These are phyloP conservation scores for Solanum ossicruentum DNA, from an alignment of 257 asterid genomes.

Conservation along the genomic window DNA sequence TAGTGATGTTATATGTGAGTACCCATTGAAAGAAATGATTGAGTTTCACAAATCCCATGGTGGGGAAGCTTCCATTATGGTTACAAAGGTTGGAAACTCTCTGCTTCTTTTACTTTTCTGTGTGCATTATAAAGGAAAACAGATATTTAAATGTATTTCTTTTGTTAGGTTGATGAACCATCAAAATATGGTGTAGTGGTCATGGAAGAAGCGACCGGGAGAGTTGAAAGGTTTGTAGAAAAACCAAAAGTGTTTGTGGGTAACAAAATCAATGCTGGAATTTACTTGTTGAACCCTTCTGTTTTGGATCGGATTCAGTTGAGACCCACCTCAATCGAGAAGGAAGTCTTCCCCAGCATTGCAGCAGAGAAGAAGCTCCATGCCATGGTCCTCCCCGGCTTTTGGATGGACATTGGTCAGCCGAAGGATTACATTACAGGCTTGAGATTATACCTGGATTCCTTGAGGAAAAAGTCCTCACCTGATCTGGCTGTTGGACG, in stretches of 20 bases:
- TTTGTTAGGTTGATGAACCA: conserved; percentile 77
- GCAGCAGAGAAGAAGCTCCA: conserved; percentile 52
- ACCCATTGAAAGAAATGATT: conserved; percentile 64
- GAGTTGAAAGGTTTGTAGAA: conserved; percentile 86
- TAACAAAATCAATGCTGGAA: conserved; percentile 89
- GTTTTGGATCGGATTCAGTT: conserved; percentile 63
- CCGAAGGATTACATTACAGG: conserved; percentile 85
- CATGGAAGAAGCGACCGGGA: conserved; percentile 62
- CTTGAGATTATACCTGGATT: conserved; percentile 57
- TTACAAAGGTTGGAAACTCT: conserved; percentile 30
- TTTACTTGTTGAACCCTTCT: conserved; percentile 68
- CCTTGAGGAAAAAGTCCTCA: conserved; percentile 52
- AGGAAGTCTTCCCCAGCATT: conserved; percentile 73
- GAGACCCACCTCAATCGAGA: conserved; percentile 84
- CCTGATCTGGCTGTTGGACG: conserved; percentile 48
- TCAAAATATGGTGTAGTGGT: conserved; percentile 87
- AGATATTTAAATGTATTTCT: neutral
- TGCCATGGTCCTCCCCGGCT: conserved; percentile 82
- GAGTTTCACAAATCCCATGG: conserved; percentile 73
- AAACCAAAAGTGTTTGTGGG: conserved; percentile 84
- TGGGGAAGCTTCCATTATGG: conserved; percentile 78
- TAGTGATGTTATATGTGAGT: conserved; percentile 76
- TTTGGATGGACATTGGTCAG: conserved; percentile 98
- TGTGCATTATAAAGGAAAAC: neutral
- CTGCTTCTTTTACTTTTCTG: neutral